Evolutionary conservation across 192 early-diverging fungal genomes (phyloP).

Genomic region (Coemansia sp.): DNA sequence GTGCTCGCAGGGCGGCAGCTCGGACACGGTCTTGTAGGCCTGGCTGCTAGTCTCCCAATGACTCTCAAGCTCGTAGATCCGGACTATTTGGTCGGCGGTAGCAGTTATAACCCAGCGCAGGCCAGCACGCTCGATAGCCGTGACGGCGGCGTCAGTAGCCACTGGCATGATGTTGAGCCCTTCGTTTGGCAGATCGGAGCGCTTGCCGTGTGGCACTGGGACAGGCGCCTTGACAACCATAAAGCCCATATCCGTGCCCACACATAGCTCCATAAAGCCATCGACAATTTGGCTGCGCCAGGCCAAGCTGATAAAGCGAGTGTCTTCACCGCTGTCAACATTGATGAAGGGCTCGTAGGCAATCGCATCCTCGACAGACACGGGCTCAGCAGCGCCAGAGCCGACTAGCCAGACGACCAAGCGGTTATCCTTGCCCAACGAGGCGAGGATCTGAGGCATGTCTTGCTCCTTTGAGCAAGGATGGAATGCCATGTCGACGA

Average conservation of each 20-base stretch:
- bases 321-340: constrained; percentile 45
- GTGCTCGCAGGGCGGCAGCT: constrained; percentile 29
- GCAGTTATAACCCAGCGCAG: constrained; percentile 37
- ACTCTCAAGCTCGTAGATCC: constrained; percentile 36
- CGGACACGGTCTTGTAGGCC: constrained; percentile 34
- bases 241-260: constrained; percentile 45
- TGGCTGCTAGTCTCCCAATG: constrained; percentile 29
- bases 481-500: constrained; percentile 50
- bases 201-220: constrained; percentile 26
- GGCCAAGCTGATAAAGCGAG: constrained; percentile 38
- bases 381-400: constrained; percentile 24
- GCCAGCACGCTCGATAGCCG: constrained; percentile 41
- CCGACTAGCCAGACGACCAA: constrained; percentile 46
- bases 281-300: constrained; percentile 30
- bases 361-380: constrained; percentile 31
- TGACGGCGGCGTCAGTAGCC: constrained; percentile 41
- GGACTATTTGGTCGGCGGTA: constrained; percentile 26
- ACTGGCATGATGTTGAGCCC: constrained; percentile 42
- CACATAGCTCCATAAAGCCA: constrained; percentile 41
- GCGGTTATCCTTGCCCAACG: constrained; percentile 51
- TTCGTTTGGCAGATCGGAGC: constrained; percentile 27
- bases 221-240: constrained; percentile 42
- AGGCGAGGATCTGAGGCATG: constrained; percentile 46
- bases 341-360: constrained; percentile 49
- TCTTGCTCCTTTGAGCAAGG: constrained; percentile 37